Evolutionary conservation across 345 rosid genomes (phyloP), one percentile per base, ranked within the genome.

Genomic region (Citrus unshiu): DNA sequence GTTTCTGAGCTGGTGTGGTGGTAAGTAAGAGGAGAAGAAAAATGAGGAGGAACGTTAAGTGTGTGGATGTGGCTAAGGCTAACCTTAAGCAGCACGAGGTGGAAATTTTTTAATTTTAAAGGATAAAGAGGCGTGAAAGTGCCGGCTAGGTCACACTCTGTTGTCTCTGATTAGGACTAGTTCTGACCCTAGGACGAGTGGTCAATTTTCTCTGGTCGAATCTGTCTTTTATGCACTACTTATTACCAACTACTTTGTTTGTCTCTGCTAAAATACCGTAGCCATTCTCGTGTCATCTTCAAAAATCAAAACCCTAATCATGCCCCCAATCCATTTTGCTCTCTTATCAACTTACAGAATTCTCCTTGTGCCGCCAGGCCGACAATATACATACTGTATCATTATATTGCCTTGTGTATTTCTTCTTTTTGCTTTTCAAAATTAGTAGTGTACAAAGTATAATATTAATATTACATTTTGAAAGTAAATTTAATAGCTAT

Each of bases 111-210:
- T 46, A 46, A 46, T 13, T 46, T 46, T 46, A 13, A 46, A 40
- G 35, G 1, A 7, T 24, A 39, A 25, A n/a, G 39, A 25, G 70
- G 62, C 43, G 60, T 69, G 74, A 10, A 67, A 56, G 19, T 6
- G 35, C 35, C 35, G 73, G 34, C 56, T 75, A 75, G 78, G 64
- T 76, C 22, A 16, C 29, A 68, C 68, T 57, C 68, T 18, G 6
- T 14, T n/a, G n/a, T 66, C 56, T 54, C 8, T 8, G 61, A 77
- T 69, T 5, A 25, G 43, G 80, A 77, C 80, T 9, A 37, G 32
- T 77, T 69, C 80, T 74, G 58, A 77, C 73, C 40, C 60, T 10
- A 19, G 5, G 69, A 77, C 68, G 43, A 29, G 46, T 69, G 80
- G 32, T n/a, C 43, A 32, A 7, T 27, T 30, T 7, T 68, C 22